Evolutionary conservation across 139 green algal genomes (phyloP), one percentile per base, ranked within the genome.

Genomic region (Eudorina sp.): DNA sequence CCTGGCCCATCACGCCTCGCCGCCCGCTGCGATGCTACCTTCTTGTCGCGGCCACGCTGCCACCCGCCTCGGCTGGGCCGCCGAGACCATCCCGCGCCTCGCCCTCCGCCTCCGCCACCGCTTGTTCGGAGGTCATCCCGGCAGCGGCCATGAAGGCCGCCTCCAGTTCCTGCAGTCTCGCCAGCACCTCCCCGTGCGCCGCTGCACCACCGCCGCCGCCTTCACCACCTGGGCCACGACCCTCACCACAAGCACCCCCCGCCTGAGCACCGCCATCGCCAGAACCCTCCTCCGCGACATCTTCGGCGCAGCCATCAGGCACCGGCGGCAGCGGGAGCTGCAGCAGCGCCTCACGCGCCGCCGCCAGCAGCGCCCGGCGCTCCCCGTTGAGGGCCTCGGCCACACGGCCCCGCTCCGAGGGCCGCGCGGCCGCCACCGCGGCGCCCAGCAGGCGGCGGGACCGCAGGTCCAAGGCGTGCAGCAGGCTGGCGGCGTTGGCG

Each of bases 391-490:
- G 73, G 4, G 5, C 0, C 46, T 45, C 45, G 38, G 40, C 70
- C 0, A 79, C 40, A 23, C 40, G 9, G 45, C 27, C 73, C 45
- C 73, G 45, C 23, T 81, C 73, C n/a, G 43, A 7, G 27, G 45
- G 27, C 25, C 14, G 25, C 29, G 73, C 73, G 0, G 45, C 45
- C 43, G 25, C 73, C 73, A 81, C 73, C 14, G 73, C 73, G 18
- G 27, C 73, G 45, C 48, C 51, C 48, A 84, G 40, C 3, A 23
- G 53, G 18, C 40, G 38, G 23, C 81, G 81, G 4, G 81, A 64
- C 8, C 81, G 62, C 43, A 87, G 45, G 18, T 87, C 81, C 31
- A 87, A 43, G 5, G 11, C 64, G 21, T 87, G 81, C 41, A 87
- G 38, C 34, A 29, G 25, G 46, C 81, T 87, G 81, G 62, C 45